phyloP scores from a whole-genome alignment of 257 asterid species.

The Fraxinus americana region DNA sequence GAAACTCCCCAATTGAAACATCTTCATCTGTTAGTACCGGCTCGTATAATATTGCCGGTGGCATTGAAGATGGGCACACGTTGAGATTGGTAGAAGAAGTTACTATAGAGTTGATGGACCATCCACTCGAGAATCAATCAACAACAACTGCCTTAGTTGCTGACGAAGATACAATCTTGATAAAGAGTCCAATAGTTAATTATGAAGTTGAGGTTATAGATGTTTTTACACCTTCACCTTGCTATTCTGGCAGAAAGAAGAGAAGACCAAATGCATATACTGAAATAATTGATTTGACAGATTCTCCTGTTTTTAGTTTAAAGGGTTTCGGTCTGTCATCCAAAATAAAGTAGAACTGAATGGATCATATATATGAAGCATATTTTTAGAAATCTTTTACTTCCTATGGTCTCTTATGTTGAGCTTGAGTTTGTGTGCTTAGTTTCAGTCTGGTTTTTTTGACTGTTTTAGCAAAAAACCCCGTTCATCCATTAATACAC shows the following conservation, averaged over 20 bases:
- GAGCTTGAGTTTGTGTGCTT: not conserved
- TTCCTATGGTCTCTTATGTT: not conserved
- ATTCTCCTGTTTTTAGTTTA: conserved; percentile 49
- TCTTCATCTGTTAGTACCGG: conserved; percentile 17
- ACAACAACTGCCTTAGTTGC: conserved; percentile 22
- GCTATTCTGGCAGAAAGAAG: conserved; percentile 50
- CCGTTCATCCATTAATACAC: too few species aligned
- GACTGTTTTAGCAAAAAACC: not conserved
- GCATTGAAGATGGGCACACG: conserved; percentile 23
- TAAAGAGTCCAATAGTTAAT: conserved; percentile 24
- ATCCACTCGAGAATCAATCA: conserved; percentile 20
- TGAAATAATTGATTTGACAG: conserved; percentile 87
- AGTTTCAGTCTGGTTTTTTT: not conserved
- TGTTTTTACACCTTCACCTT: conserved; percentile 70
- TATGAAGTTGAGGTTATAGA: conserved; percentile 70
- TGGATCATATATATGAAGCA: not conserved
- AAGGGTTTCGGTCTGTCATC: not conserved
- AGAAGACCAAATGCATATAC: conserved; percentile 45
- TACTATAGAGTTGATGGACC: conserved; percentile 4
- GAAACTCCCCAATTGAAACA: conserved; percentile 4
- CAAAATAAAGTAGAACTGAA: not conserved
- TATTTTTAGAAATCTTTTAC: not conserved
- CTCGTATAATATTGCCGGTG: conserved; percentile 9
- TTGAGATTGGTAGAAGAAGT: conserved; percentile 19
- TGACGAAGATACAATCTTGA: conserved; percentile 21